phyloP scores from a whole-genome alignment of 306 rosid species.

The Abrus pulchellus region DNA sequence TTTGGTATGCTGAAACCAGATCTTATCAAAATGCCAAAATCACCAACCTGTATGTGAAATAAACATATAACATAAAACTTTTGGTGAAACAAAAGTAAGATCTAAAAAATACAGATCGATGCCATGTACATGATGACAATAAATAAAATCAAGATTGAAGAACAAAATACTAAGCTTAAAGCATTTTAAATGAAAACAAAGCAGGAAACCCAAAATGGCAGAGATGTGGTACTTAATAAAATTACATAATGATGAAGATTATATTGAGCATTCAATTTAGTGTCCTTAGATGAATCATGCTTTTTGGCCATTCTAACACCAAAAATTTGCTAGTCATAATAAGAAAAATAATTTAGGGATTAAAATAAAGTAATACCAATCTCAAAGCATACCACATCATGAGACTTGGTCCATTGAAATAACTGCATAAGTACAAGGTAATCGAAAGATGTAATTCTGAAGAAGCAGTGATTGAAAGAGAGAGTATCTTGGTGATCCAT shows the following conservation, averaged over 20 bases:
- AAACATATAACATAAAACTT: conserved; percentile 43
- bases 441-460: too few species aligned
- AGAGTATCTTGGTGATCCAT: too few species aligned
- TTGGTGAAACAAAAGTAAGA: not conserved
- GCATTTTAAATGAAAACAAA: too few species aligned
- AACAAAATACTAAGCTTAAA: too few species aligned
- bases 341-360: not conserved
- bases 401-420: too few species aligned
- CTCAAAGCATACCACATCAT: not conserved
- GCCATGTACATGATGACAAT: conserved; percentile 17
- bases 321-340: not conserved
- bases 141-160: not conserved
- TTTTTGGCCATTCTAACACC: not conserved
- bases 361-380: not conserved
- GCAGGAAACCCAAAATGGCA: not conserved
- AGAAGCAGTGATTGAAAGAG: too few species aligned
- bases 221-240: not conserved
- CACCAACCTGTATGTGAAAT: conserved; percentile 77
- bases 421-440: too few species aligned
- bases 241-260: not conserved
- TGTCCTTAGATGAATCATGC: not conserved
- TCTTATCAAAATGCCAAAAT: conserved; percentile 90
- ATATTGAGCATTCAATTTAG: not conserved
- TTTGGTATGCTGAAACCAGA: conserved; percentile 90
- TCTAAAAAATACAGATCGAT: not conserved